These are phyloP conservation scores for Eurotiales sp. DNA, from an alignment of 2,329 filamentous ascomycete species.

Conservation along the genomic window DNA sequence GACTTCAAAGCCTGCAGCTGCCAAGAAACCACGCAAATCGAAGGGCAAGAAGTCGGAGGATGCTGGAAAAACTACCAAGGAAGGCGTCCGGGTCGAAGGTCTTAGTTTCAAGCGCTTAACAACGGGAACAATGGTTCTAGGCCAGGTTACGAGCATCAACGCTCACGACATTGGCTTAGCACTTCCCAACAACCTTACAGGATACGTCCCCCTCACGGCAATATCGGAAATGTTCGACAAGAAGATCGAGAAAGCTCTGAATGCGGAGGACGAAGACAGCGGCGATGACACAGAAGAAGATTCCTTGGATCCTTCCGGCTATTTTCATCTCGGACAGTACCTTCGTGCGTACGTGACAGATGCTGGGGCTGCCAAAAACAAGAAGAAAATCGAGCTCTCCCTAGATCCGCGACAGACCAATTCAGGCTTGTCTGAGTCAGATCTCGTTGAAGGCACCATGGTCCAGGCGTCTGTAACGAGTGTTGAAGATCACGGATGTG, in stretches of 20 bases:
- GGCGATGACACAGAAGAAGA: conserved; percentile 54
- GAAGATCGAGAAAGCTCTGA: conserved; percentile 65
- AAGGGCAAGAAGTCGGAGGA: conserved; percentile 51
- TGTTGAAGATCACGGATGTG: conserved; percentile 90
- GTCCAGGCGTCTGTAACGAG: conserved; percentile 85
- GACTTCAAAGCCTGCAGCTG: conserved; percentile 33
- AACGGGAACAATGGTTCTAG: conserved; percentile 82
- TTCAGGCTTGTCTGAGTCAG: conserved; percentile 65
- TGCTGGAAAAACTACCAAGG: conserved; percentile 47
- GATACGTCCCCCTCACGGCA: conserved; percentile 87
- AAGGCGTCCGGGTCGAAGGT: conserved; percentile 71
- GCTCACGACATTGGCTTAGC: conserved; percentile 73
- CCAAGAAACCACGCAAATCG: conserved; percentile 37
- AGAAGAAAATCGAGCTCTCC: conserved; percentile 82
- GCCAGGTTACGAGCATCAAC: conserved; percentile 78
- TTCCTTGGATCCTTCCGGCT: conserved; percentile 66
- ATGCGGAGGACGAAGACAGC: conserved; percentile 56
- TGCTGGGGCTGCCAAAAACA: conserved; percentile 60
- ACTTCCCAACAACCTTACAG: conserved; percentile 87
- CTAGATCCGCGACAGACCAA: conserved; percentile 77
- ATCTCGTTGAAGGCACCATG: conserved; percentile 70
- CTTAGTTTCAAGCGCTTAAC: conserved; percentile 87
- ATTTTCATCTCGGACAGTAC: conserved; percentile 85
- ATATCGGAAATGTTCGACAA: conserved; percentile 76
- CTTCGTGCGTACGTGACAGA: conserved; percentile 72